Percentiles rank a stretch among this genome's conserved stretches.
These are phyloP conservation scores for Datura wrightii DNA, from an alignment of 257 asterid genomes.

Conservation along the genomic window DNA sequence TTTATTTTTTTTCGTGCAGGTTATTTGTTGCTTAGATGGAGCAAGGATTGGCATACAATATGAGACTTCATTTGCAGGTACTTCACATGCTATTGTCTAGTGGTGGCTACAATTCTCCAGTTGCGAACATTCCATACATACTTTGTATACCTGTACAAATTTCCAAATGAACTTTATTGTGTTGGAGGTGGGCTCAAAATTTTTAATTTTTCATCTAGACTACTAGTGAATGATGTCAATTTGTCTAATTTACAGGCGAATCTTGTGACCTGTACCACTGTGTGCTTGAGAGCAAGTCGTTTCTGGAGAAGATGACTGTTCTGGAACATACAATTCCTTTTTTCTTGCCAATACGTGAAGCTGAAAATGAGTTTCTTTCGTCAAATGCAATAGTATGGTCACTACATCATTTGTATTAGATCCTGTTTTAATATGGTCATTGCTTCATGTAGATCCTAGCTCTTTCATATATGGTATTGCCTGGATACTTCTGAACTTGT, in stretches of 20 bases:
- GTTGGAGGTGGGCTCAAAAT: neutral
- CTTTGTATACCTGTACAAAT: slow-evolving; percentile 9
- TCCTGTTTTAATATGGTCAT: slow-evolving; percentile 19
- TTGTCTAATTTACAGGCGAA: slow-evolving; percentile 68
- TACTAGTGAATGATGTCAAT: slow-evolving; percentile 13
- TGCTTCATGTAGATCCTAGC: neutral
- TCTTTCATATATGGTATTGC: neutral
- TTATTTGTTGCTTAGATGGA: slow-evolving; percentile 90
- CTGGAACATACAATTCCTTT: slow-evolving; percentile 90
- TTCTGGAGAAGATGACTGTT: slow-evolving; percentile 96
- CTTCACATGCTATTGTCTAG: slow-evolving; percentile 18
- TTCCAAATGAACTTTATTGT: neutral
- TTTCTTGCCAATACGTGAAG: slow-evolving; percentile 92
- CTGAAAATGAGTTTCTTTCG: slow-evolving; percentile 82
- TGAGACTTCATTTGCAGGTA: slow-evolving; percentile 96
- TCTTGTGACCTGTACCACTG: slow-evolving; percentile 93
- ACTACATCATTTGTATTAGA: neutral
- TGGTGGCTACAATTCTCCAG: neutral
- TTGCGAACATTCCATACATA: slow-evolving; percentile 16
- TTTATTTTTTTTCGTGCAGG: slow-evolving; percentile 50
- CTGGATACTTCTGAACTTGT: slow-evolving; percentile 29
- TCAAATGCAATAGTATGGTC: slow-evolving; percentile 81
- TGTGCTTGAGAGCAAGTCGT: slow-evolving; percentile 97
- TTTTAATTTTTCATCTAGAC: neutral
- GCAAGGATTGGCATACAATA: slow-evolving; percentile 94